A percentile compares a stretch with the other conserved stretches of the same genome.
phyloP scores from a whole-genome alignment of 2,329 filamentous ascomycete species.

The Aureobasidium musti region DNA sequence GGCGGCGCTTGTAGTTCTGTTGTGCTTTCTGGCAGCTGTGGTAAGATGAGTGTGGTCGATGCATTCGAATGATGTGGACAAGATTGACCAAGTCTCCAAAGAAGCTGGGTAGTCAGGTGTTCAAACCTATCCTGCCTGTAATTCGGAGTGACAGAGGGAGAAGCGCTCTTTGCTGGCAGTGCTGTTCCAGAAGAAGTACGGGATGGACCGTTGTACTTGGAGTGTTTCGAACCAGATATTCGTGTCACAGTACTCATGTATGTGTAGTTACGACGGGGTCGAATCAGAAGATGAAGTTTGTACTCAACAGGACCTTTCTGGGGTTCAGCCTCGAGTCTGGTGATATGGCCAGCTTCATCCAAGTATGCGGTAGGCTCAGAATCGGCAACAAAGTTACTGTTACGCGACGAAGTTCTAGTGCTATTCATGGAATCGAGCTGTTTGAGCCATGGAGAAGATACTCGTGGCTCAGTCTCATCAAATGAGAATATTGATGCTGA shows the following conservation, averaged over 20 bases:
- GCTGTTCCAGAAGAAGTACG: slow-evolving; percentile 40
- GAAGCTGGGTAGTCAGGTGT: slow-evolving; percentile 88
- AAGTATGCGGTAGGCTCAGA: background rate
- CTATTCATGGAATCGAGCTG: slow-evolving; percentile 29
- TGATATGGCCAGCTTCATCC: slow-evolving; percentile 52
- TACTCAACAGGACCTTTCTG: slow-evolving; percentile 96
- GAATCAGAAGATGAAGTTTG: slow-evolving; percentile 85
- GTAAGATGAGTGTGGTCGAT: slow-evolving; percentile 71
- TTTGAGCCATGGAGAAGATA: slow-evolving; percentile 82
- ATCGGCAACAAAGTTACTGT: background rate
- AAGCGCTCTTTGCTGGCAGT: slow-evolving; percentile 41
- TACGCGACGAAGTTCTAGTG: background rate
- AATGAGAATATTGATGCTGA: slow-evolving; percentile 96
- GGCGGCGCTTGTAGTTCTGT: slow-evolving; percentile 61
- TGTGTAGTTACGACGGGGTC: slow-evolving; percentile 72
- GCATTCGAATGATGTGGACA: slow-evolving; percentile 85
- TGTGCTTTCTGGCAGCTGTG: slow-evolving; percentile 67
- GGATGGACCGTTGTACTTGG: slow-evolving; percentile 32
- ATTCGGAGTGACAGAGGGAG: slow-evolving; percentile 59
- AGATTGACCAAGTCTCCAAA: slow-evolving; percentile 95
- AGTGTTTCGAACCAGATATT: slow-evolving; percentile 52
- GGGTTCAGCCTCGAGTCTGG: slow-evolving; percentile 82
- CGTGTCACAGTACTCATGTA: slow-evolving; percentile 66
- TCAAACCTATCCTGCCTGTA: slow-evolving; percentile 81
- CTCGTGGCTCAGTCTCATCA: slow-evolving; percentile 74